Evolutionary conservation across 1,284 basidiomycete genomes (phyloP), one percentile per base, ranked within the genome.

Genomic region (Earliella scabrosa): DNA sequence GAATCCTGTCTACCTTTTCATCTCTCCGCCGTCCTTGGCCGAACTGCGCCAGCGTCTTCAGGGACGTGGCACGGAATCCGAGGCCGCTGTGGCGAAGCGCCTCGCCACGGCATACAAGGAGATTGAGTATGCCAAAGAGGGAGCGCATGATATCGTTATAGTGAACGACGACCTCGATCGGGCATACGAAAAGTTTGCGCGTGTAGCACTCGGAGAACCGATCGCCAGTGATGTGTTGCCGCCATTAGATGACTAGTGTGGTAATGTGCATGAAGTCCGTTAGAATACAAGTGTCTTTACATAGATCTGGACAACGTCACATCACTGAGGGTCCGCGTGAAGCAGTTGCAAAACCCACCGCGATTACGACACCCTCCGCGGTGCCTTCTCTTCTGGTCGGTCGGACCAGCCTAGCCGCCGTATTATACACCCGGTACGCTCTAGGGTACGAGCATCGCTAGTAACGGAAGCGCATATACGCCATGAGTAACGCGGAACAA

Each of bases 91-190:
- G 23, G 75, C 83, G 54, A 89, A 89, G 66, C 85, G 97, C 4
- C 81, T 99, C 2, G 81, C 82, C 1, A 92, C 90, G 16, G 95
- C 97, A 0, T 76, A 90, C 43, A 82, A 82, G 56, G 97, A 99
- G 75, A 83, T 99, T 63, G 82, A 87, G 59, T 98, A 91, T 72
- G 97, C 97, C 1, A 83, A 84, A 68, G 77, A 88, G 67, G 85
- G 84, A 24, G 81, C 83, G 1, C 93, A 95, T 66, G 92, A 98
- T 70, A 70, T 91, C 43, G 83, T 98, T 54, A 88, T 99, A 61
- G 87, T 98, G 60, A 99, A 99, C 74, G 95, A 97, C 66, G 86
- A 97, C 68, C 70, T 98, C 8, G 92, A 97, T 36, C 74, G 84
- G 9, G 93, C 97, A 4, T 98, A 97, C 68, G 73, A 72, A 1